Evolutionary conservation across 495 filamentous ascomycete genomes (phyloP).

Genomic region (Daldinia loculata): DNA sequence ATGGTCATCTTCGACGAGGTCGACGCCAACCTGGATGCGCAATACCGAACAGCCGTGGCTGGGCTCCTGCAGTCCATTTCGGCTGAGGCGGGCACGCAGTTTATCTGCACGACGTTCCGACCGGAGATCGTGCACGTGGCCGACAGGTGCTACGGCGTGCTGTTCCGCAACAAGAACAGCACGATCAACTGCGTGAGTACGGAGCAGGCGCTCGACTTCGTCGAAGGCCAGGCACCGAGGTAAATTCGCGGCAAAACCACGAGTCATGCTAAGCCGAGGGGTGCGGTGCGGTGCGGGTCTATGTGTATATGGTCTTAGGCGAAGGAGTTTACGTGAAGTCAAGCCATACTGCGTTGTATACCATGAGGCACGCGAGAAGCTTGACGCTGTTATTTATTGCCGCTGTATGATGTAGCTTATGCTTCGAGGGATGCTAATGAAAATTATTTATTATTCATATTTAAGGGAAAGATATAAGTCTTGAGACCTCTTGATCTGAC

Average conservation of each 20-base stretch:
- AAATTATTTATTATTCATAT: neutral
- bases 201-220: slow-evolving; percentile 90
- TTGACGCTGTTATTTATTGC: neutral
- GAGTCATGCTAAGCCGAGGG: neutral
- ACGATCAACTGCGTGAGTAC: slow-evolving; percentile 87
- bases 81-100: slow-evolving; percentile 66
- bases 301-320: slow-evolving; percentile 24
- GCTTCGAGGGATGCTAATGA: slow-evolving; percentile 29
- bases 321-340: slow-evolving; percentile 18
- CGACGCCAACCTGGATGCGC: slow-evolving; percentile 96
- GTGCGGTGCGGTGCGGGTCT: neutral
- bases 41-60: slow-evolving; percentile 95
- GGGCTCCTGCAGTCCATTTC: slow-evolving; percentile 84
- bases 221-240: slow-evolving; percentile 71
- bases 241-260: slow-evolving; percentile 14
- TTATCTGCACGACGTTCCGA: slow-evolving; percentile 93
- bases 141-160: slow-evolving; percentile 97
- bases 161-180: slow-evolving; percentile 91
- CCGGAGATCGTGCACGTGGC: slow-evolving; percentile 96
- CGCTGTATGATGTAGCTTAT: slow-evolving; percentile 19
- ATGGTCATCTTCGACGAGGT: slow-evolving; percentile 99
- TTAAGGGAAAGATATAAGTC: neutral
- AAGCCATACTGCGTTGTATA: slow-evolving; percentile 29
- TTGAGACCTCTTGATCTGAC: too few species aligned
- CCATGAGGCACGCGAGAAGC: slow-evolving; percentile 17